Evolutionary conservation across 257 asterid species (phyloP).

Genomic region (Plantago major): DNA sequence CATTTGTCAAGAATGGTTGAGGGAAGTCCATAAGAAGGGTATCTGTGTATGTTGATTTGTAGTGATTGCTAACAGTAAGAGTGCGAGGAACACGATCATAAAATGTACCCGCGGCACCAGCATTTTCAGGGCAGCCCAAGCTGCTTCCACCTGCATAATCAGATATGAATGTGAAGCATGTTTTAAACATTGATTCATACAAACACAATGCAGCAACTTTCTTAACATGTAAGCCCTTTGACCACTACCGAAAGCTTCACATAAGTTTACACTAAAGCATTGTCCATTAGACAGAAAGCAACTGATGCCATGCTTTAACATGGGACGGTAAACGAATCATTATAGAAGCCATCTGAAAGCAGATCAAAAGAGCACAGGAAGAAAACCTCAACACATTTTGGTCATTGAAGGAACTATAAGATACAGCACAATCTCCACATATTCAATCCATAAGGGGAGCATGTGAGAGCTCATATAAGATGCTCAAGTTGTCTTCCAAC

Average conservation of each 20-base stretch:
- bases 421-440: no score
- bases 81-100: constrained; percentile 92
- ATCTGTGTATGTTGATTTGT: constrained; percentile 77
- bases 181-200: constrained; percentile 7
- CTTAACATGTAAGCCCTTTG: background rate
- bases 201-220: constrained; percentile 13
- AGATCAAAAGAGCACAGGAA: background rate
- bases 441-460: no score
- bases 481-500: no score
- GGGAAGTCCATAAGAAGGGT: constrained; percentile 94
- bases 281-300: background rate
- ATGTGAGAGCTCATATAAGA: no score
- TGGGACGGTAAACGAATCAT: background rate
- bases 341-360: background rate
- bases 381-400: no score
- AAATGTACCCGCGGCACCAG: constrained; percentile 98
- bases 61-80: constrained; percentile 83
- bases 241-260: constrained; percentile 9
- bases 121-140: constrained; percentile 84
- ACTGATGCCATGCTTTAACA: background rate
- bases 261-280: background rate
- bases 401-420: no score
- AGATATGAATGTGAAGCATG: constrained; percentile 22
- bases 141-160: constrained; percentile 83
- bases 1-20: constrained; percentile 86